phyloP scores from a whole-genome alignment of 495 filamentous ascomycete species.

The Trichodelitschia bisporula region DNA sequence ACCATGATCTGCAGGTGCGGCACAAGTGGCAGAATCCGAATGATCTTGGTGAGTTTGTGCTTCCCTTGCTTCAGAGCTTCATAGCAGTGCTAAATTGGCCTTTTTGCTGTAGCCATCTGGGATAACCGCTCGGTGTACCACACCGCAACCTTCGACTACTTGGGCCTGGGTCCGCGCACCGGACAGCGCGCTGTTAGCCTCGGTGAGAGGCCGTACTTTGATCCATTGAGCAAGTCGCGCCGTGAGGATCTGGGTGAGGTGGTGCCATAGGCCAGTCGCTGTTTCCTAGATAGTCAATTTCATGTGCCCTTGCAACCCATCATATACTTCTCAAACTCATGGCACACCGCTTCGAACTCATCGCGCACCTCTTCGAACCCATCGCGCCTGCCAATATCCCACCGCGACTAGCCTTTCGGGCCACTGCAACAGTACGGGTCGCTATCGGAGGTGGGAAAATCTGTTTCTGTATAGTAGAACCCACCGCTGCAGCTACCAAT shows the following conservation, averaged over 20 bases:
- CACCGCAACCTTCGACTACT: conserved; percentile 44
- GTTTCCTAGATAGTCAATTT: too few relatives aligned
- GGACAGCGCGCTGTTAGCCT: conserved; percentile 39
- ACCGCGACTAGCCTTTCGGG: too few relatives aligned
- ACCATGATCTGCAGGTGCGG: conserved; percentile 63
- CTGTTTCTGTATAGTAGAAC: too few relatives aligned
- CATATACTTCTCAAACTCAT: too few relatives aligned
- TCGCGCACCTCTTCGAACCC: too few relatives aligned
- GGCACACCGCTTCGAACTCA: too few relatives aligned
- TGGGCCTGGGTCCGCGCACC: conserved; percentile 26
- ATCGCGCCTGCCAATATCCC: too few relatives aligned
- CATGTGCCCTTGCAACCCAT: too few relatives aligned
- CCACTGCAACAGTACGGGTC: too few relatives aligned
- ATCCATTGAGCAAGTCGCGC: conserved; percentile 13
- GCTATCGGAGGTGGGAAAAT: too few relatives aligned
- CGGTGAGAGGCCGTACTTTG: conserved; percentile 47
- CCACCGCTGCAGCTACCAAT: too few relatives aligned
- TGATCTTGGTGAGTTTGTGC: conserved; percentile 12
- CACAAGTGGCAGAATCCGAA: conserved; percentile 22
- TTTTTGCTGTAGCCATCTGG: conserved; percentile 56
- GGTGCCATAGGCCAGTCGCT: background rate
- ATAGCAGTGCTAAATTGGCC: conserved; percentile 3
- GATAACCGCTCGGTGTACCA: conserved; percentile 53
- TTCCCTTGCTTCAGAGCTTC: background rate
- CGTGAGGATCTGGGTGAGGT: conserved; percentile 4